Evolutionary conservation across 192 early-diverging fungal genomes (phyloP).

Genomic region (Backusella psychrophila): DNA sequence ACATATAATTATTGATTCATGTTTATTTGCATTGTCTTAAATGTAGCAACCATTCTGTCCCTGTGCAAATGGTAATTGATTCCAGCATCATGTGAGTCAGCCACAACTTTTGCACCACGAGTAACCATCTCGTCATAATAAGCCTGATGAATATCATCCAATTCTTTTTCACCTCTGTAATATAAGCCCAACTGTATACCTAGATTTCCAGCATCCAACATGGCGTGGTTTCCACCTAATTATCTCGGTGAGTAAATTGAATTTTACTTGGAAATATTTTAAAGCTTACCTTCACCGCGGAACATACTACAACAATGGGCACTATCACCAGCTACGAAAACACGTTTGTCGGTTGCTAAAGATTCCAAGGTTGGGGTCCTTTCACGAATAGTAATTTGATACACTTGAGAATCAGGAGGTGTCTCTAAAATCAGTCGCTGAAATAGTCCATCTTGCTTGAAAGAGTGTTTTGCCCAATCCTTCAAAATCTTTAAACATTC

Average conservation of each 20-base stretch:
- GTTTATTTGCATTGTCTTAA: background rate
- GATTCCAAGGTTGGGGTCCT: background rate
- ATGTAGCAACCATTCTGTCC: background rate
- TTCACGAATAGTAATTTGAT: slow-evolving; percentile 4
- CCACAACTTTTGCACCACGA: background rate
- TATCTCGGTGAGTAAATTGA: background rate
- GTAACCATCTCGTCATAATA: slow-evolving; percentile 9
- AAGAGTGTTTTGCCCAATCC: background rate
- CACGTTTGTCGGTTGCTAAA: background rate
- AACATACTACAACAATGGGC: slow-evolving; percentile 23
- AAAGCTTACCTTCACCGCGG: slow-evolving; percentile 20
- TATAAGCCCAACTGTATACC: background rate
- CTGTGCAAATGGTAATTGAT: background rate
- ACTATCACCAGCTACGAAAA: slow-evolving; percentile 21
- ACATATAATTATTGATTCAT: background rate
- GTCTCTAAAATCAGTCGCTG: background rate
- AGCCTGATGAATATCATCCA: background rate
- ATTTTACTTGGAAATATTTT: background rate
- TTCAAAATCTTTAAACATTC: background rate
- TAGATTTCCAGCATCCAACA: slow-evolving; percentile 19
- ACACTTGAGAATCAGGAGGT: background rate
- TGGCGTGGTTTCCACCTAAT: slow-evolving; percentile 23
- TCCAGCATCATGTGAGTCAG: background rate
- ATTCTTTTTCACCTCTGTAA: background rate
- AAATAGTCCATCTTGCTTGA: background rate